Conservation (phyloP, 1,284 basidiomycete genomes). For the Cryptococcus sp. region DNA sequence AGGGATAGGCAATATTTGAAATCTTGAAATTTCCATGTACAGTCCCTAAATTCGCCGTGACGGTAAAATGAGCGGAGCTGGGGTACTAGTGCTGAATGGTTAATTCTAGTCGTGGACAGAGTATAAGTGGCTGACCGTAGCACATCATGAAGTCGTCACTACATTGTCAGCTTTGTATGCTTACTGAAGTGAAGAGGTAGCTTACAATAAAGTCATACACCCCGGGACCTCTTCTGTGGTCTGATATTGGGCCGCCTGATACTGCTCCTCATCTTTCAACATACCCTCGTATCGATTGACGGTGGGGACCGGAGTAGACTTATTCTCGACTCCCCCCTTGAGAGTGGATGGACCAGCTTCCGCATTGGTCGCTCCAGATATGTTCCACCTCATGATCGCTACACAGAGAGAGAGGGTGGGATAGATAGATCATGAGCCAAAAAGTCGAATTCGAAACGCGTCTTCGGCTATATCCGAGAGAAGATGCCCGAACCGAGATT, state of each 20-base stretch:
- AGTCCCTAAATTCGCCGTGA: conserved; percentile 72
- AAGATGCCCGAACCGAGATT: neutral
- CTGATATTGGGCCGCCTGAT: conserved; percentile 54
- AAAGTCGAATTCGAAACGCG: conserved; percentile 2
- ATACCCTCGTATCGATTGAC: conserved; percentile 31
- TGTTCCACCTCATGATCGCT: neutral
- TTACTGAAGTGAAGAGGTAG: conserved; percentile 3
- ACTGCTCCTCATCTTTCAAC: conserved; percentile 40
- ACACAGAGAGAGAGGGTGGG: neutral
- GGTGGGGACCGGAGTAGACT: conserved; percentile 2
- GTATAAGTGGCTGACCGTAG: conserved; percentile 53
- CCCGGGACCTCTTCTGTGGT: conserved; percentile 71
- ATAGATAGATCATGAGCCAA: neutral
- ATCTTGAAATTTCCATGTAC: conserved; percentile 75
- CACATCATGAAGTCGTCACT: conserved; percentile 72
- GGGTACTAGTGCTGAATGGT: conserved; percentile 62
- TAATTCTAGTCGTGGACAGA: neutral
- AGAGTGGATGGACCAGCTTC: neutral
- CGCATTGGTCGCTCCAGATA: neutral
- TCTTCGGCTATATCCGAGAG: conserved; percentile 2
- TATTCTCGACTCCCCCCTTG: neutral
- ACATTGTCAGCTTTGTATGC: conserved; percentile 1
- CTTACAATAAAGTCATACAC: conserved; percentile 66
- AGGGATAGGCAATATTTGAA: conserved; percentile 93
- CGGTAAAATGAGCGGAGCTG: conserved; percentile 85